A percentile compares a stretch with the other conserved stretches of the same genome.
Conservation (phyloP, 805 yeast species). For the Blastobotrys mokoenaii region DNA sequence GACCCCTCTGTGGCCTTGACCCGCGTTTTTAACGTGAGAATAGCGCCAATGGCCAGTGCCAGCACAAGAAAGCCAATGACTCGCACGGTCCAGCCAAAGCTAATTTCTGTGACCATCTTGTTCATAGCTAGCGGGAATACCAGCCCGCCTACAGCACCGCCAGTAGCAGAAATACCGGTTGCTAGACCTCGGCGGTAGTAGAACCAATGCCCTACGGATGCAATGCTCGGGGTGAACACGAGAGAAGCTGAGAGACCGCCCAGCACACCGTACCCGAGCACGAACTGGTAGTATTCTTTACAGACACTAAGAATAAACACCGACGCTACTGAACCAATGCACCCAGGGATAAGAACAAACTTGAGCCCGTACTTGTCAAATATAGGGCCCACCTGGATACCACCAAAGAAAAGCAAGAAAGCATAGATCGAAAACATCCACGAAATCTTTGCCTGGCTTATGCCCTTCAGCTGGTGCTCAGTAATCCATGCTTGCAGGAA, state of each 20-base stretch:
- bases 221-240: slow-evolving; percentile 45
- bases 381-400: slow-evolving; percentile 41
- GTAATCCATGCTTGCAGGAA: slow-evolving; percentile 58
- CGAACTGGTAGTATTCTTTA: slow-evolving; percentile 46
- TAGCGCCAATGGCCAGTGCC: slow-evolving; percentile 24
- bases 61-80: slow-evolving; percentile 32
- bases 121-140: slow-evolving; percentile 48
- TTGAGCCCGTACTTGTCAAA: slow-evolving; percentile 55
- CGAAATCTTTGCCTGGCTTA: slow-evolving; percentile 43
- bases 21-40: slow-evolving; percentile 33
- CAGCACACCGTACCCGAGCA: slow-evolving; percentile 44
- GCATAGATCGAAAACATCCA: slow-evolving; percentile 53
- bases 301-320: slow-evolving; percentile 45
- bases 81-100: slow-evolving; percentile 55
- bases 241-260: slow-evolving; percentile 39
- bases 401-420: slow-evolving; percentile 34
- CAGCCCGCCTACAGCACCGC: slow-evolving; percentile 62
- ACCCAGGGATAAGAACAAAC: slow-evolving; percentile 37
- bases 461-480: slow-evolving; percentile 39
- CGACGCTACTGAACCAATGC: slow-evolving; percentile 38
- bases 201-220: slow-evolving; percentile 59
- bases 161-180: slow-evolving; percentile 53
- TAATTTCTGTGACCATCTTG: slow-evolving; percentile 37
- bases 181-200: slow-evolving; percentile 47
- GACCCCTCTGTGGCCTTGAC: slow-evolving; percentile 18